phyloP scores from a whole-genome alignment of 2,329 filamentous ascomycete species.

The Colletotrichum chrysophilum region DNA sequence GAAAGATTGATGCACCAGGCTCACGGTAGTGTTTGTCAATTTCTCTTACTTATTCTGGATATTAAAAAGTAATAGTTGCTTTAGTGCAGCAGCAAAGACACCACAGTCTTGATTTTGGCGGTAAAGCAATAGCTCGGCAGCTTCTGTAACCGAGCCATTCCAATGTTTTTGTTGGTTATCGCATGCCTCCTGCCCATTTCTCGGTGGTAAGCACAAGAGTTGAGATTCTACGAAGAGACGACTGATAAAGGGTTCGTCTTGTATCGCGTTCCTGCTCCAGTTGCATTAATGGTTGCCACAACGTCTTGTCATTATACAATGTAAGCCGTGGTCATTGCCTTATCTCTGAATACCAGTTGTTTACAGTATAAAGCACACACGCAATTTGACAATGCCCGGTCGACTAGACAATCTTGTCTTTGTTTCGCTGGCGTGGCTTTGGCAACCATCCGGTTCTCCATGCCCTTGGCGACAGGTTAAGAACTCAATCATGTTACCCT shows the following conservation, averaged over 20 bases:
- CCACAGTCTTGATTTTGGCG: rapidly evolving
- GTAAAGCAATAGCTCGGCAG: not conserved
- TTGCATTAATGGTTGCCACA: rapidly evolving
- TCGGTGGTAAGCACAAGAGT: not conserved
- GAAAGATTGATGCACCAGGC: not conserved
- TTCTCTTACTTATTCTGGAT: not conserved
- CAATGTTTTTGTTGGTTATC: no score
- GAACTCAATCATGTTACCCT: rapidly evolving
- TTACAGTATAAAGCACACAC: not conserved
- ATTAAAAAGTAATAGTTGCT: not conserved
- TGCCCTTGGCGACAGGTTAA: not conserved
- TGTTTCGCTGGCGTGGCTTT: not conserved
- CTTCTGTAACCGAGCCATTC: not conserved
- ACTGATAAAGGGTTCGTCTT: not conserved
- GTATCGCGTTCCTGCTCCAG: not conserved
- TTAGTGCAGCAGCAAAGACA: not conserved
- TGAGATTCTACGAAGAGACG: not conserved
- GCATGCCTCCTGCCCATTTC: not conserved
- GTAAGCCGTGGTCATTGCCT: rapidly evolving
- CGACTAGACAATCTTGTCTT: not conserved
- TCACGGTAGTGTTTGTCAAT: not conserved
- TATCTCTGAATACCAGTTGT: rapidly evolving
- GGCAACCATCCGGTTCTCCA: not conserved
- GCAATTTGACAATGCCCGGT: rapidly evolving
- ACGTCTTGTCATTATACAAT: rapidly evolving